phyloP scores from a whole-genome alignment of 192 early-diverging fungal genomes.

The Coemansia sp. region DNA sequence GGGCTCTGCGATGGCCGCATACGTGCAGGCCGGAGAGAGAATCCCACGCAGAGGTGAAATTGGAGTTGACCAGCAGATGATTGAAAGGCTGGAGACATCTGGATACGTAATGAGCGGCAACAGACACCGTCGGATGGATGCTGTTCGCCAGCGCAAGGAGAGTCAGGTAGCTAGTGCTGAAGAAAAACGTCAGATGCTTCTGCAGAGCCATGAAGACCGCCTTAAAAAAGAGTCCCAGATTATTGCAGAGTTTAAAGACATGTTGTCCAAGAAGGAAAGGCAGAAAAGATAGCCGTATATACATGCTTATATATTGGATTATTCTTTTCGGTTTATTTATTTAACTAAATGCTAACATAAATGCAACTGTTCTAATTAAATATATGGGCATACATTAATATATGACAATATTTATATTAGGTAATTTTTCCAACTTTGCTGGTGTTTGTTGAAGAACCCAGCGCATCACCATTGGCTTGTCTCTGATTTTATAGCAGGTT shows the following conservation, averaged over 20 bases:
- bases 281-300: neutral
- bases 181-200: slow-evolving; percentile 83
- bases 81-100: slow-evolving; percentile 78
- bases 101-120: slow-evolving; percentile 98
- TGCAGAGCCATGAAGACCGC: slow-evolving; percentile 89
- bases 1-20: slow-evolving; percentile 88
- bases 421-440: too few relatives aligned
- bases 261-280: slow-evolving; percentile 61
- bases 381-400: too few relatives aligned
- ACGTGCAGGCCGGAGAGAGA: slow-evolving; percentile 88
- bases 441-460: too few relatives aligned
- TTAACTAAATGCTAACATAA: too few relatives aligned
- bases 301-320: too few relatives aligned
- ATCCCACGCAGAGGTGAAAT: slow-evolving; percentile 98
- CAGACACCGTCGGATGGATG: slow-evolving; percentile 92
- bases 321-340: too few relatives aligned
- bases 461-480: too few relatives aligned
- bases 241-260: slow-evolving; percentile 88
- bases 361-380: too few relatives aligned
- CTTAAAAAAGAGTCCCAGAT: slow-evolving; percentile 89
- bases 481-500: too few relatives aligned
- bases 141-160: slow-evolving; percentile 93
- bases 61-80: slow-evolving; percentile 82
- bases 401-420: too few relatives aligned
- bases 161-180: slow-evolving; percentile 97